Base-by-base conservation (phyloP, 1,284 basidiomycete genomes). In the Stygiomarasmius scandens region DNA sequence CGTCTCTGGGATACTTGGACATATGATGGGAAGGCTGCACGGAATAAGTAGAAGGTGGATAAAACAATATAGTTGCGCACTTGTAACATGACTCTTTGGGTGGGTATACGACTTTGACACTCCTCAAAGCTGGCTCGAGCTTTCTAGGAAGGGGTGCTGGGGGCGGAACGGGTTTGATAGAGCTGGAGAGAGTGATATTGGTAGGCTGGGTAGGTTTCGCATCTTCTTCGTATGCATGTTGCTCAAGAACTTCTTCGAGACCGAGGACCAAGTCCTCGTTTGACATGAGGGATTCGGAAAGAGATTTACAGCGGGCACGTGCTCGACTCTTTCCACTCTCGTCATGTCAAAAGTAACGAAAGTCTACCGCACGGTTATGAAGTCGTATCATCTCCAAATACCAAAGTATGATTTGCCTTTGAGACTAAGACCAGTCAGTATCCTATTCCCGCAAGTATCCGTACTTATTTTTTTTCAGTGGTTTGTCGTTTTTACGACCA, bases 1-100 rank as follows among this genome's bases (percentile, higher is more conserved):
- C 41, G 79, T 76, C 63, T 87, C 83, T 9, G 94, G 93, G 44
- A 97, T 85, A 65, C 88, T 93, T 41, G 94, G 90, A 36, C 95
- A 87, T 69, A 94, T 78, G 63, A 93, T 87, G 24, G 87, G 81
- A 56, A 92, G 81, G 65, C 89, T 92, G 61, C 55, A 20, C 44
- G 48, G 56, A 58, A 44, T 51, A 49, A 54, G 22, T 25, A 54
- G 54, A 50, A 54, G 58, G 29, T 58, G 29, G 57, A 47, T 24
- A 19, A 45, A 55, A 54, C 29, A 41, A 34, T 41, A 12, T 9
- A 56, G 25, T 25, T 55, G 79, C 84, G 48, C 60, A 92, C 89
- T 87, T 89, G 72, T 82, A 83, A 65, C 89, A 92, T 9, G 84
- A 80, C 56, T 90, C 89, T 69, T 84, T 88, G 2, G 86, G 76